Evolutionary conservation across 352 stramenopile species (phyloP), one percentile per base, ranked within the genome.

Genomic region (Phytopythium helicoides): DNA sequence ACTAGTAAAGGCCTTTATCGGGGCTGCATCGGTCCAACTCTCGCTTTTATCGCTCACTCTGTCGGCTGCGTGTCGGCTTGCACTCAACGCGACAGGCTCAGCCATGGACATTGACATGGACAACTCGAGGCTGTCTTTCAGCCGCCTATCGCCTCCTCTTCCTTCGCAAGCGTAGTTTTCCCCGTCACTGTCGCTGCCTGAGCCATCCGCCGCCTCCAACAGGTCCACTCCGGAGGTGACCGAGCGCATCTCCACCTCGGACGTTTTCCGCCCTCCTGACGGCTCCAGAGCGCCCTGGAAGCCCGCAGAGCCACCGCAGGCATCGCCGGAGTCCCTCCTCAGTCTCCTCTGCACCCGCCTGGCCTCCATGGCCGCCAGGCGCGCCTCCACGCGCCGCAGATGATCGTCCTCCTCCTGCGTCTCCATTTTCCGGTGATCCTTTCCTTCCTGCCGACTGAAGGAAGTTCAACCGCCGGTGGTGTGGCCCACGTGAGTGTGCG

Each of bases 51-150:
- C 28, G 28, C 5, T 33, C 19, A 2, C 38, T 4, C 18, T 28
- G 21, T 3, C n/a, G 19, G 6, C 38, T 26, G 8, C 16, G 18
- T 9, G 18, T 45, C 38, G 38, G 2, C 18, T 34, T 15, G 1
- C 12, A 21, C 3, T 36, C 3, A 14, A 11, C 28, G 9, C n/a
- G 7, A 33, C n/a, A 41, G 14, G n/a, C 23, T 65, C 53, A 1
- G 49, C 55, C 15, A 70, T 45, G 19, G 60, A 69, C 57, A 79
- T 65, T 1, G 73, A 83, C 69, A 86, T 83, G 57, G 75, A 89
- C 25, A 89, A 51, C 25, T 89, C 75, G 15, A 89, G 62, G 35
- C 78, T 89, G 45, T 87, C 78, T 48, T 48, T 58, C 3, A 86
- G 56, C 45, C 56, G 23, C 9, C 36, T n/a, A 22, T 28, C 65